These are phyloP conservation scores for Phylloporus arenicola DNA, from an alignment of 768 basidiomycete genomes.

Conservation along the genomic window DNA sequence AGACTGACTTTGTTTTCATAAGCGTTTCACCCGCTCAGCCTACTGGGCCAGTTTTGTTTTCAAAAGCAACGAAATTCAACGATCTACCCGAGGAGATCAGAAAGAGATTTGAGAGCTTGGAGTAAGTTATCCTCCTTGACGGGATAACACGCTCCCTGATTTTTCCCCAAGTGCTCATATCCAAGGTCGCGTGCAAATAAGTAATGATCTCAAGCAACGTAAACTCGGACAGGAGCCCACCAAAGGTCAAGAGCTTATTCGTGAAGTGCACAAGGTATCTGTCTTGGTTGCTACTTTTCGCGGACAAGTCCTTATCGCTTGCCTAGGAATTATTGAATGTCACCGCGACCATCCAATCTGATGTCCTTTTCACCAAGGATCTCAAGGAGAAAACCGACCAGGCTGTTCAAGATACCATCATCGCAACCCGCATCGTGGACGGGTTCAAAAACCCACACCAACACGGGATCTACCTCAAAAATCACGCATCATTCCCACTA, in stretches of 20 bases:
- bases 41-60: conserved; percentile 29
- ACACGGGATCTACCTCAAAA: conserved; percentile 64
- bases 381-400: conserved; percentile 71
- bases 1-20: conserved; percentile 4
- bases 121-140: conserved; percentile 43
- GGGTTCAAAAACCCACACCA: conserved; percentile 74
- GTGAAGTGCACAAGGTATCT: conserved; percentile 58
- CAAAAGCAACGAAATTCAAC: conserved; percentile 70
- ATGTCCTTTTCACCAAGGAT: conserved; percentile 61
- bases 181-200: conserved; percentile 74
- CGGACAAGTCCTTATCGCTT: neutral
- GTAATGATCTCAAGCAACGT: conserved; percentile 70
- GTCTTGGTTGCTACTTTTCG: neutral
- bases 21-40: conserved; percentile 29
- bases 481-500: conserved; percentile 74
- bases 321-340: conserved; percentile 60
- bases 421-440: conserved; percentile 71
- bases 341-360: conserved; percentile 58
- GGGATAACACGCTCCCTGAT: conserved; percentile 2
- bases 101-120: conserved; percentile 59
- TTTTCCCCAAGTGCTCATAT: conserved; percentile 49
- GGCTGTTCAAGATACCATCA: conserved; percentile 74
- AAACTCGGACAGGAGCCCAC: conserved; percentile 71
- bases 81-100: conserved; percentile 70
- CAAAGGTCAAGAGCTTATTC: conserved; percentile 67